Conservation (phyloP, 2,329 filamentous ascomycete genomes). For the Leptographium wingfieldii region DNA sequence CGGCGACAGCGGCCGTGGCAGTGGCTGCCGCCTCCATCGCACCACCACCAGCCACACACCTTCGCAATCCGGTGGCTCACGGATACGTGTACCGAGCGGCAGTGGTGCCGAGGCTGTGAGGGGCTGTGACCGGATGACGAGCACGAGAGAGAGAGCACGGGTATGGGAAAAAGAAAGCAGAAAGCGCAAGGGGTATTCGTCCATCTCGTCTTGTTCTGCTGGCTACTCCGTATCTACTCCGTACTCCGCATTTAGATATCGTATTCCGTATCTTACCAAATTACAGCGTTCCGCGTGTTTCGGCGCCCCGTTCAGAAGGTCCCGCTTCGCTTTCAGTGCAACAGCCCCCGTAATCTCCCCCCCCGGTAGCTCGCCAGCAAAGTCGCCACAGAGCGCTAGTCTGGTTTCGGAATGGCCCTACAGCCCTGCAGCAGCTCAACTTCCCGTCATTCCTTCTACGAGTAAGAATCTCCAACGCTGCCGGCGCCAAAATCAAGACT, state of each 20-base stretch:
- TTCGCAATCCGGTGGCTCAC: conserved; percentile 36
- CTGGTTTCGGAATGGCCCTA: not conserved
- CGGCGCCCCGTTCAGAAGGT: not conserved
- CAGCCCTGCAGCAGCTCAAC: not conserved
- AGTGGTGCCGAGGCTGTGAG: conserved; percentile 3
- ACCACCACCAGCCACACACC: conserved; percentile 15
- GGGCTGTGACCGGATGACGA: not conserved
- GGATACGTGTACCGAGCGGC: conserved; percentile 47
- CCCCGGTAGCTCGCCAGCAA: not conserved
- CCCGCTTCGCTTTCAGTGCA: too few species aligned
- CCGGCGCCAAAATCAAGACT: not conserved
- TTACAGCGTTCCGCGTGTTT: not conserved
- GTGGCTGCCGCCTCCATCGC: not conserved
- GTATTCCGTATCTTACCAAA: too few species aligned
- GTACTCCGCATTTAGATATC: too few species aligned
- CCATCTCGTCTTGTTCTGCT: too few species aligned
- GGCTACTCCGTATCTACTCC: too few species aligned
- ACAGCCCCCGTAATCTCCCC: too few species aligned
- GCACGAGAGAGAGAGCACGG: not conserved
- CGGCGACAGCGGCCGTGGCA: not conserved
- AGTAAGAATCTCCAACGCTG: not conserved
- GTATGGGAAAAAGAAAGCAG: too few species aligned
- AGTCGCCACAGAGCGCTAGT: not conserved
- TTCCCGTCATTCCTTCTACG: not conserved
- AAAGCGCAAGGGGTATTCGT: not conserved